These are phyloP conservation scores for Rugosomyces carneus DNA, from an alignment of 1,284 basidiomycete genomes.

Conservation along the genomic window DNA sequence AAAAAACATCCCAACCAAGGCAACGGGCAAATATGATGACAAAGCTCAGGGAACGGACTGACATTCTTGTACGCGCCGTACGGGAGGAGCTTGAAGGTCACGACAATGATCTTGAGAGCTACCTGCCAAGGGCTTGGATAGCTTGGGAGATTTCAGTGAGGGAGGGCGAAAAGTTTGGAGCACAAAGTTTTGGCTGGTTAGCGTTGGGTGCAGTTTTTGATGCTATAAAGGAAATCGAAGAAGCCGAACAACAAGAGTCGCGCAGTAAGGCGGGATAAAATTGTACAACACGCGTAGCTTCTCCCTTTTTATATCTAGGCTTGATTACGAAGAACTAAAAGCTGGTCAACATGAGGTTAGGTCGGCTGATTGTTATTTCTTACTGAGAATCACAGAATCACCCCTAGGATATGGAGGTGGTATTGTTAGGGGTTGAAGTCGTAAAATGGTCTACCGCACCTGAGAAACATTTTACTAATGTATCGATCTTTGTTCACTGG, in stretches of 20 bases:
- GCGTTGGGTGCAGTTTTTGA: constrained; percentile 50
- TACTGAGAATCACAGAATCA: constrained; percentile 93
- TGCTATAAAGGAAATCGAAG: constrained; percentile 32
- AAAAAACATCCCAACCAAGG: constrained; percentile 51
- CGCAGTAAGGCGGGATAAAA: constrained; percentile 18
- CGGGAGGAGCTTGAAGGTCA: constrained; percentile 42
- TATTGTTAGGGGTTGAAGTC: constrained; percentile 14
- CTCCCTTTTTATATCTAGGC: constrained; percentile 35
- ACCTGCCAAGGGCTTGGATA: constrained; percentile 42
- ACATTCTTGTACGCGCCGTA: constrained; percentile 41
- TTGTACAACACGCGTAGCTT: not conserved
- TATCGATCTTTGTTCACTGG: constrained; percentile 98
- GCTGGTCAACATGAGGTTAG: constrained; percentile 8
- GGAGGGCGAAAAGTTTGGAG: constrained; percentile 42
- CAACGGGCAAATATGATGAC: constrained; percentile 47
- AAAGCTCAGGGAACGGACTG: constrained; percentile 47
- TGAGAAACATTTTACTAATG: constrained; percentile 95
- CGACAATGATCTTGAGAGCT: constrained; percentile 33
- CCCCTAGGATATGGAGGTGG: constrained; percentile 48
- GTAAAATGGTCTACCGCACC: constrained; percentile 37
- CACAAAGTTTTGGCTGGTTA: constrained; percentile 56
- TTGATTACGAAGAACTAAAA: constrained; percentile 79
- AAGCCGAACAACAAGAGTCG: constrained; percentile 17
- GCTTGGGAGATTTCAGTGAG: constrained; percentile 42
- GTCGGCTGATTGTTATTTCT: constrained; percentile 26